These are phyloP conservation scores for Plenodomus tracheiphilus DNA, from an alignment of 2,329 filamentous ascomycete genomes.

Conservation along the genomic window DNA sequence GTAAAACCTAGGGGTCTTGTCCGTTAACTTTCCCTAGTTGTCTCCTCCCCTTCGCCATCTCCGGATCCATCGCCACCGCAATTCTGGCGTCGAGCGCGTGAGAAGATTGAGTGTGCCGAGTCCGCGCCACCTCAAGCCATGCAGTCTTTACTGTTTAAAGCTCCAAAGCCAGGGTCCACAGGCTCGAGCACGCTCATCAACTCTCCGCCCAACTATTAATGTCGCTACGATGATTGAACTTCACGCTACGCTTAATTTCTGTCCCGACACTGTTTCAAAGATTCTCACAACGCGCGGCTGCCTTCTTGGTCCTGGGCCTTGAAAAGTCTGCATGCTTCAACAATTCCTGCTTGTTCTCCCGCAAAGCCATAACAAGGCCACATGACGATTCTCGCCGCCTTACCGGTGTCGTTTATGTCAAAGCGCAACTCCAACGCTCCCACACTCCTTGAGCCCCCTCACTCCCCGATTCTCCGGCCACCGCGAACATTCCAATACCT, in stretches of 20 bases:
- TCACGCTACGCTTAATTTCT: conserved; percentile 27
- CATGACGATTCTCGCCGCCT: no score
- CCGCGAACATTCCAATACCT: no score
- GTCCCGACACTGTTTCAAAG: conserved; percentile 25
- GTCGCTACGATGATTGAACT: conserved; percentile 39
- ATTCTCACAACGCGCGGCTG: conserved; percentile 16
- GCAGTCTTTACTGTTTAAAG: conserved; percentile 22
- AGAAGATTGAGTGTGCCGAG: conserved; percentile 6
- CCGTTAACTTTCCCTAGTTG: conserved; percentile 33
- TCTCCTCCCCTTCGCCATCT: conserved; percentile 23
- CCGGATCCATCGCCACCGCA: conserved; percentile 12
- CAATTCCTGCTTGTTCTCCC: background rate
- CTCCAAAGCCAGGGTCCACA: conserved; percentile 23
- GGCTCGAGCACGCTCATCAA: conserved; percentile 38
- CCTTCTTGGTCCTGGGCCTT: background rate
- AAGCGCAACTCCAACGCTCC: no score
- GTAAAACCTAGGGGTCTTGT: conserved; percentile 12
- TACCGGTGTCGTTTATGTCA: no score
- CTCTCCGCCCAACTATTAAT: conserved; percentile 30
- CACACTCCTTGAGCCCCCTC: conserved; percentile 21
- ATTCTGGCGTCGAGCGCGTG: background rate
- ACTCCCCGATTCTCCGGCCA: no score
- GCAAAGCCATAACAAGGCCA: no score
- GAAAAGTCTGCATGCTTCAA: background rate
- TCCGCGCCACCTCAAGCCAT: conserved; percentile 12